Evolutionary conservation across 1,284 basidiomycete genomes (phyloP).

Genomic region (Leccinum colubrinum): DNA sequence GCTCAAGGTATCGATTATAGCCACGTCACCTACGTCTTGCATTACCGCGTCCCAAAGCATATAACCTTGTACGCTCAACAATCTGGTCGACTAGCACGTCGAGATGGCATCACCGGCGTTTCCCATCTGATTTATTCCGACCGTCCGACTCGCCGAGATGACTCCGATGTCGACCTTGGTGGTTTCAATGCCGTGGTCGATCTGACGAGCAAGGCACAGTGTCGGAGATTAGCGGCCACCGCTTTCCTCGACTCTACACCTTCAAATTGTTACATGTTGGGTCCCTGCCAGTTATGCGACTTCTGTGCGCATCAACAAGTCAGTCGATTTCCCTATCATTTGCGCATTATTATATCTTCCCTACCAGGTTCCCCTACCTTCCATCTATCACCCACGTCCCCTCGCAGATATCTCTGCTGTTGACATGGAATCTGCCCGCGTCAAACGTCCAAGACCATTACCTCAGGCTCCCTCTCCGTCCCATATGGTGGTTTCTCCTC

Average conservation of each 20-base stretch:
- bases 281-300: not conserved
- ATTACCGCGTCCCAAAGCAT: slow-evolving; percentile 5
- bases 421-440: not conserved
- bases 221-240: not conserved
- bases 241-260: not conserved
- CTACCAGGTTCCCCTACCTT: not conserved
- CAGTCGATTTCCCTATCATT: not conserved
- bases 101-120: not conserved
- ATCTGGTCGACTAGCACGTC: slow-evolving; percentile 1
- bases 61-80: slow-evolving; percentile 8
- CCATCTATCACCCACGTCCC: not conserved
- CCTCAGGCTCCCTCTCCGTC: not conserved
- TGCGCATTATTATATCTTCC: not conserved
- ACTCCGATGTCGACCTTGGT: not conserved
- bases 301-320: not conserved
- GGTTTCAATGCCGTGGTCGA: slow-evolving; percentile 3
- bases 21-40: slow-evolving; percentile 7
- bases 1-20: slow-evolving; percentile 10
- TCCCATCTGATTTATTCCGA: slow-evolving; percentile 2
- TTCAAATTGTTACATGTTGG: not conserved
- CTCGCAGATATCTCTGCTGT: not conserved
- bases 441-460: not conserved
- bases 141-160: not conserved
- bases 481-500: not conserved
- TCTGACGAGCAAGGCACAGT: not conserved